phyloP scores from a whole-genome alignment of 805 yeast genomes.

The Candida fluviatilis region DNA sequence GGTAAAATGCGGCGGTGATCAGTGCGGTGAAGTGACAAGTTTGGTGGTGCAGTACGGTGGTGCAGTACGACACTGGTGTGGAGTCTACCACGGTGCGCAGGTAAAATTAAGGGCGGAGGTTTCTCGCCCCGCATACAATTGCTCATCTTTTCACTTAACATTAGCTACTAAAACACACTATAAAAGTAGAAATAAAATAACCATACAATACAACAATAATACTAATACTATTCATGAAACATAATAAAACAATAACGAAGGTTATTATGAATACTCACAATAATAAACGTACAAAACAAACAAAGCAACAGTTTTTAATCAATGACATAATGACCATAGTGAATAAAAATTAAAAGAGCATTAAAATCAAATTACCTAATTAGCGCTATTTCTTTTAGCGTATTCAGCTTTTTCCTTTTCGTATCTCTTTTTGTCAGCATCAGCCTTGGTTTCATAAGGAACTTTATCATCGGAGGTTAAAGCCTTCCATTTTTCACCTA shows the following conservation, averaged over 20 bases:
- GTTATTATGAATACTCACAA: no score
- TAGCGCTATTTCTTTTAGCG: slow-evolving; percentile 31
- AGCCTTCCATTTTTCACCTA: slow-evolving; percentile 97
- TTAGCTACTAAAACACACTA: slow-evolving; percentile 5
- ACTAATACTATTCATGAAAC: slow-evolving; percentile 1
- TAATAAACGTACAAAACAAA: neutral
- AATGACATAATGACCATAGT: no score
- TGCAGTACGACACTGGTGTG: no score
- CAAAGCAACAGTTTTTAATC: neutral
- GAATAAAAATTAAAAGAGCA: no score
- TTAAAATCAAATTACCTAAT: slow-evolving; percentile 1
- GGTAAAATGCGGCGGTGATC: no score
- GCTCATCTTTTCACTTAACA: slow-evolving; percentile 4
- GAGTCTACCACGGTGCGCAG: no score
- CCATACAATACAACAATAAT: slow-evolving; percentile 4
- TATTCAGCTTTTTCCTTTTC: slow-evolving; percentile 93
- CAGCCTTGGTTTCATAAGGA: slow-evolving; percentile 93
- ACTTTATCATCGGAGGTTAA: slow-evolving; percentile 74
- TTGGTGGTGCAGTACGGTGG: no score
- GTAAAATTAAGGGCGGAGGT: no score
- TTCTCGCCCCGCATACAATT: no score
- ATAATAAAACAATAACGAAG: slow-evolving; percentile 1
- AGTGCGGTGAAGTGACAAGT: no score
- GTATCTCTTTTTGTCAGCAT: slow-evolving; percentile 94
- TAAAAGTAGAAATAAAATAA: slow-evolving; percentile 5